phyloP scores from a whole-genome alignment of 2,329 filamentous ascomycete species.

The Pseudogymnoascus sp. region DNA sequence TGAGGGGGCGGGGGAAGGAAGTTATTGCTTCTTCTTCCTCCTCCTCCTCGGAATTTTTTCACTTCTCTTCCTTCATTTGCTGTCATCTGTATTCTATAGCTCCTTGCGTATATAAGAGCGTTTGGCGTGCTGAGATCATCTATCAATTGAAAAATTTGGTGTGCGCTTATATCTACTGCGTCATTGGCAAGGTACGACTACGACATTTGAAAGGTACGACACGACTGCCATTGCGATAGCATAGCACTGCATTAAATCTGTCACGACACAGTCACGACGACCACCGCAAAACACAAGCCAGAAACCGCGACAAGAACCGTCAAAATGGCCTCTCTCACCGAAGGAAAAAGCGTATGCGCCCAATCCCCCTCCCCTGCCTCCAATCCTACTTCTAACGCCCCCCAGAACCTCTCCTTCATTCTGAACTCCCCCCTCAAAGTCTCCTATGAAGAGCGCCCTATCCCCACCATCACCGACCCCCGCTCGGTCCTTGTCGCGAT shows the following conservation, averaged over 20 bases:
- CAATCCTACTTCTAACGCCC: not conserved
- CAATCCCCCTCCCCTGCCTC: not conserved
- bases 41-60: not conserved
- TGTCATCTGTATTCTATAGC: not conserved
- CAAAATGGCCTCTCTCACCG: slow-evolving; percentile 8
- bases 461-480: slow-evolving; percentile 37
- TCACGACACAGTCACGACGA: not conserved
- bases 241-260: not conserved
- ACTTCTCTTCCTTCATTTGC: not conserved
- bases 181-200: slow-evolving; percentile 5
- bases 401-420: slow-evolving; percentile 34
- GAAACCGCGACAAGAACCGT: not conserved
- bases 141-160: not conserved
- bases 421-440: slow-evolving; percentile 30
- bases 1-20: not conserved
- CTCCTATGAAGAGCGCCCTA: slow-evolving; percentile 29
- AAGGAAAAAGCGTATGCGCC: slow-evolving; percentile 10
- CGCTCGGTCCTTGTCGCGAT: slow-evolving; percentile 57
- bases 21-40: not conserved
- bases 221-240: not conserved
- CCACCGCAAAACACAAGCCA: not conserved
- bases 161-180: not conserved
- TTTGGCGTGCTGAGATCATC: slow-evolving; percentile 3
- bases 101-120: not conserved
- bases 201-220: slow-evolving; percentile 5